These are phyloP conservation scores for Phytophthora gonapodyides DNA, from an alignment of 352 stramenopile species.

Conservation along the genomic window DNA sequence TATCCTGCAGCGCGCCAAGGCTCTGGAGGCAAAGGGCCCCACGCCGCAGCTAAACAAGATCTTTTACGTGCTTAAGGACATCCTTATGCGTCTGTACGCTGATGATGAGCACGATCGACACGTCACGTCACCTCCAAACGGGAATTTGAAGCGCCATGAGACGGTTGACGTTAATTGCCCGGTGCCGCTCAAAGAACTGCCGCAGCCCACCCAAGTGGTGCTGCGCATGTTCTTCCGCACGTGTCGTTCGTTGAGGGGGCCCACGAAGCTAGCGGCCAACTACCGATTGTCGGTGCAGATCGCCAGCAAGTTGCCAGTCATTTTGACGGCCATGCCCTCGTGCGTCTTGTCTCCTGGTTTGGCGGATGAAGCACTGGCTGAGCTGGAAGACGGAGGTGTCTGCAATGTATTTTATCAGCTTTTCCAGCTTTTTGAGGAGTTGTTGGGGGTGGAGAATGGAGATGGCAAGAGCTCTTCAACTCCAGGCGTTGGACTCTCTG, in stretches of 20 bases:
- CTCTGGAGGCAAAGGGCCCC: constrained; percentile 35
- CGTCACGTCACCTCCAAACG: constrained; percentile 26
- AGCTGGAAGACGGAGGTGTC: constrained; percentile 10
- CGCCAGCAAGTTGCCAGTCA: constrained; percentile 54
- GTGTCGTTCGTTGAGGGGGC: constrained; percentile 54
- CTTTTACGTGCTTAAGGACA: constrained; percentile 38
- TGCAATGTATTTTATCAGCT: constrained; percentile 65
- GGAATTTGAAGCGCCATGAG: constrained; percentile 10
- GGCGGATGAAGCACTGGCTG: constrained; percentile 7
- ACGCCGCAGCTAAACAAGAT: constrained; percentile 44
- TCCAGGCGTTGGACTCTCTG: constrained; percentile 13
- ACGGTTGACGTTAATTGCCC: constrained; percentile 8
- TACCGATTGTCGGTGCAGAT: constrained; percentile 51
- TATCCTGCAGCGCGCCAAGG: constrained; percentile 26
- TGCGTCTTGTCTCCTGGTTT: constrained; percentile 64
- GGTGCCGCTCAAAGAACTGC: constrained; percentile 48
- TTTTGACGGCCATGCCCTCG: constrained; percentile 57
- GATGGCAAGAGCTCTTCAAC: background rate
- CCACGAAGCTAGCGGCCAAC: constrained; percentile 27
- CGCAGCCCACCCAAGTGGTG: constrained; percentile 58
- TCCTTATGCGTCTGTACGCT: constrained; percentile 37
- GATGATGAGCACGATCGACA: constrained; percentile 6
- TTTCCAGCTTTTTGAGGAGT: constrained; percentile 44
- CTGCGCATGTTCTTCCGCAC: constrained; percentile 76
- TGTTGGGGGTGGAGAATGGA: constrained; percentile 28